A percentile compares a stretch with the other conserved stretches of the same genome.
Evolutionary conservation across 2,329 filamentous ascomycete genomes (phyloP).

Genomic region (Colletotrichum chlorophyti): DNA sequence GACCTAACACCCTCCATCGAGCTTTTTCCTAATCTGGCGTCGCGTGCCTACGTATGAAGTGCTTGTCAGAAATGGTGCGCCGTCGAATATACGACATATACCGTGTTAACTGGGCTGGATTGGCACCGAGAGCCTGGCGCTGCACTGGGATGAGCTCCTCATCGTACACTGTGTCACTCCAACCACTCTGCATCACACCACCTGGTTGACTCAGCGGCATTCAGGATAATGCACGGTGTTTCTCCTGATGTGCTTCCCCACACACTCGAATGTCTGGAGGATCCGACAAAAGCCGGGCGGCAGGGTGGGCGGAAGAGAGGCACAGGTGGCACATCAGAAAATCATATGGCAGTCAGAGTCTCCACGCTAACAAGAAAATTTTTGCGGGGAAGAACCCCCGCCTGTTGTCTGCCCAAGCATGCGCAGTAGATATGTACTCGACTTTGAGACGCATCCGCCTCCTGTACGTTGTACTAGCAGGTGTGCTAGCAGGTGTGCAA

Average conservation of each 20-base stretch:
- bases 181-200: background rate
- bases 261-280: no score
- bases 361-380: conserved; percentile 9
- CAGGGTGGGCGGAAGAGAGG: background rate
- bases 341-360: background rate
- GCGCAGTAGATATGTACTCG: background rate
- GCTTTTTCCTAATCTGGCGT: background rate
- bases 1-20: background rate
- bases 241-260: no score
- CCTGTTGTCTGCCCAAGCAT: conserved; percentile 6
- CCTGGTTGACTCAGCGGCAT: background rate
- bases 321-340: no score
- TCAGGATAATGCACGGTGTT: conserved; percentile 9
- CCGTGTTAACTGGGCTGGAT: no score
- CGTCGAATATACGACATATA: background rate
- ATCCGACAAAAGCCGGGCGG: conserved; percentile 12
- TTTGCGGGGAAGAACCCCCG: conserved; percentile 26
- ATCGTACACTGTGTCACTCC: background rate
- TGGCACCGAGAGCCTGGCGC: no score
- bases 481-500: no score
- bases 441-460: no score
- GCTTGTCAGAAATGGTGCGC: background rate
- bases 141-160: no score
- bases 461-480: no score
- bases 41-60: background rate